Percentiles rank a stretch among this genome's conserved stretches.
phyloP scores from a whole-genome alignment of 345 rosid species.

The Eucalyptus cloeziana region DNA sequence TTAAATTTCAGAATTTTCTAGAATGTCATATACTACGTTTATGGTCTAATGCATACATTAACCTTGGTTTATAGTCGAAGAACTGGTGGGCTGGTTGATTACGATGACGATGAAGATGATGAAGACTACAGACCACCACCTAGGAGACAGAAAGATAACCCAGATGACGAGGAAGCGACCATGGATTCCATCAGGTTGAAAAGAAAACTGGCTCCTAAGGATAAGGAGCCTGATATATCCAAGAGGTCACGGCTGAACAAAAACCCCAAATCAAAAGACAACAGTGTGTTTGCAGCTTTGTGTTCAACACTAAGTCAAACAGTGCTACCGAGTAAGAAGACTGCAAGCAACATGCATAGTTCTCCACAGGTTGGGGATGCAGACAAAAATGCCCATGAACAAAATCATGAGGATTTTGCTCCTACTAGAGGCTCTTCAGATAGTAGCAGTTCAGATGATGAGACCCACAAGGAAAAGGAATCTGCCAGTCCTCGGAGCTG shows the following conservation, averaged over 20 bases:
- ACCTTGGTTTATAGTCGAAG: slow-evolving; percentile 30
- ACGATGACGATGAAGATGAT: slow-evolving; percentile 98
- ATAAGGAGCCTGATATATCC: slow-evolving; percentile 43
- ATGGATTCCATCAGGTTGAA: slow-evolving; percentile 55
- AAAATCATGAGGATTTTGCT: slow-evolving; percentile 15
- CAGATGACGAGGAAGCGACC: slow-evolving; percentile 61
- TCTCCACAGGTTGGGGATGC: slow-evolving; percentile 2
- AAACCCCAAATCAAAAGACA: slow-evolving; percentile 46
- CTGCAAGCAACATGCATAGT: slow-evolving; percentile 9
- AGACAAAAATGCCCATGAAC: background rate
- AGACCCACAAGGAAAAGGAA: slow-evolving; percentile 38
- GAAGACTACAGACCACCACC: slow-evolving; percentile 92
- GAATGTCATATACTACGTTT: background rate
- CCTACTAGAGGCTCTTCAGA: slow-evolving; percentile 17
- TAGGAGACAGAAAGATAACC: slow-evolving; percentile 43
- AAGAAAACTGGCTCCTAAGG: slow-evolving; percentile 49
- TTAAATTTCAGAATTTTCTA: background rate
- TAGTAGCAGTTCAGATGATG: slow-evolving; percentile 29
- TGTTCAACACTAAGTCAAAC: slow-evolving; percentile 86
- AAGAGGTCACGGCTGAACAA: slow-evolving; percentile 61
- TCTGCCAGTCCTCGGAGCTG: slow-evolving; percentile 31
- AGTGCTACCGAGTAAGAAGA: slow-evolving; percentile 62
- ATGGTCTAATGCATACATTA: background rate
- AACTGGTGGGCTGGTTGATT: slow-evolving; percentile 87
- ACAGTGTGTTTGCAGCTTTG: slow-evolving; percentile 59